These are phyloP conservation scores for Pharnaceum exiguum DNA, from an alignment of 148 eudicot genomes.

Conservation along the genomic window DNA sequence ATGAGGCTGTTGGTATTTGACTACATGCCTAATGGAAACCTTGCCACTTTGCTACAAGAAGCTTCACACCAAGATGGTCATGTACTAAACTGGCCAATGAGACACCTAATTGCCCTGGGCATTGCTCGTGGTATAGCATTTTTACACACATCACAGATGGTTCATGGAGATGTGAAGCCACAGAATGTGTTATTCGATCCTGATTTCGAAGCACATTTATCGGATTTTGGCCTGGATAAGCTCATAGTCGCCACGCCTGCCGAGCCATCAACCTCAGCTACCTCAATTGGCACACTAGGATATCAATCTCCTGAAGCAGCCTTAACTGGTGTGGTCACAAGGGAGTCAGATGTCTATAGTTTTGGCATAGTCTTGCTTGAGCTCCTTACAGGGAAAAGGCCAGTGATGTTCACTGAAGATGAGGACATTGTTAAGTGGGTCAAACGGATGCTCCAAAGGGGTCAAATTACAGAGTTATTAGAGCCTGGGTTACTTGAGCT, in stretches of 20 bases:
- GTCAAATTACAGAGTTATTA: conserved; percentile 55
- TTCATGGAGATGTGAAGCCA: conserved; percentile 70
- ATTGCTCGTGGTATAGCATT: conserved; percentile 69
- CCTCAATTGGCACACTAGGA: conserved; percentile 54
- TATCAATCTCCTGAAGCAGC: conserved; percentile 59
- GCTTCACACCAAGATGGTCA: conserved; percentile 82
- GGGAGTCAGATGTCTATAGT: conserved; percentile 65
- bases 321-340: conserved; percentile 39
- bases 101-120: conserved; percentile 69
- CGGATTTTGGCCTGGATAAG: conserved; percentile 62
- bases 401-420: conserved; percentile 61
- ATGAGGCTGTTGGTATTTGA: conserved; percentile 56
- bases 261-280: conserved; percentile 46
- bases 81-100: conserved; percentile 83
- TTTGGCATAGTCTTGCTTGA: conserved; percentile 69
- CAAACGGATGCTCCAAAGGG: conserved; percentile 59
- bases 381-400: conserved; percentile 61
- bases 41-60: conserved; percentile 65
- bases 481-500: conserved; percentile 73
- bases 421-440: conserved; percentile 87
- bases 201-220: conserved; percentile 77
- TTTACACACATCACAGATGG: conserved; percentile 39
- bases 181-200: conserved; percentile 70
- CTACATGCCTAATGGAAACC: conserved; percentile 86
- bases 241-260: conserved; percentile 31